Conservation (phyloP, 441 rosid species). For the Omphalea diandra region DNA sequence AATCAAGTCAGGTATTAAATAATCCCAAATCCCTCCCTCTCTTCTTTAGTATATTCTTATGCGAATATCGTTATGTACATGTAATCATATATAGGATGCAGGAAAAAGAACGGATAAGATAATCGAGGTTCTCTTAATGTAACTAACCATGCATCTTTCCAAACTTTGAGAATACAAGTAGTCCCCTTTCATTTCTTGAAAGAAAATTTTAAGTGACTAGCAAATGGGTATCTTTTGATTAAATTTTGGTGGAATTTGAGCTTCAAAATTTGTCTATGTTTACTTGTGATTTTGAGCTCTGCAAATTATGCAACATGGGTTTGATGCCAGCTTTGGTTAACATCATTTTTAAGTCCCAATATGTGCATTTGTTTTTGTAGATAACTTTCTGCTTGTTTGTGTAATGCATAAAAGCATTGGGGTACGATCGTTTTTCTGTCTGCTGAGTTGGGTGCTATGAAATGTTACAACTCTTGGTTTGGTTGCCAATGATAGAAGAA, state of each 20-base stretch:
- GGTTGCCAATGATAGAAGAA: not conserved
- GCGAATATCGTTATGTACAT: not conserved
- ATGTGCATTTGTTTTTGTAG: not conserved
- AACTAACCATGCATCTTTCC: not conserved
- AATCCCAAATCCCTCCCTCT: not conserved
- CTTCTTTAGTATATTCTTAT: not conserved
- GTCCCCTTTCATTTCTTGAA: not conserved
- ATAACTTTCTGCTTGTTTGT: not conserved
- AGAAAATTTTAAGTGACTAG: not conserved
- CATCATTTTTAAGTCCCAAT: not conserved
- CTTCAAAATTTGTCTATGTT: not conserved
- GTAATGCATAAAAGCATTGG: not conserved
- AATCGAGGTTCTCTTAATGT: not conserved
- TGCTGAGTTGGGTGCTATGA: not conserved
- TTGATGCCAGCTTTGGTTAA: not conserved
- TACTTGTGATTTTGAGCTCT: not conserved
- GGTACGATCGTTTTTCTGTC: not conserved
- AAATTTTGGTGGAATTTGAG: not conserved
- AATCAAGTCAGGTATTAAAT: not conserved
- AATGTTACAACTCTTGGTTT: not conserved
- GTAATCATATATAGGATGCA: not conserved
- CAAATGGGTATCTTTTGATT: not conserved
- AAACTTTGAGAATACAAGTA: no score
- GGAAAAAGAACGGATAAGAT: not conserved
- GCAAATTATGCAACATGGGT: not conserved